phyloP scores from a whole-genome alignment of 2,329 filamentous ascomycete genomes.

The Stylonectria norvegica region DNA sequence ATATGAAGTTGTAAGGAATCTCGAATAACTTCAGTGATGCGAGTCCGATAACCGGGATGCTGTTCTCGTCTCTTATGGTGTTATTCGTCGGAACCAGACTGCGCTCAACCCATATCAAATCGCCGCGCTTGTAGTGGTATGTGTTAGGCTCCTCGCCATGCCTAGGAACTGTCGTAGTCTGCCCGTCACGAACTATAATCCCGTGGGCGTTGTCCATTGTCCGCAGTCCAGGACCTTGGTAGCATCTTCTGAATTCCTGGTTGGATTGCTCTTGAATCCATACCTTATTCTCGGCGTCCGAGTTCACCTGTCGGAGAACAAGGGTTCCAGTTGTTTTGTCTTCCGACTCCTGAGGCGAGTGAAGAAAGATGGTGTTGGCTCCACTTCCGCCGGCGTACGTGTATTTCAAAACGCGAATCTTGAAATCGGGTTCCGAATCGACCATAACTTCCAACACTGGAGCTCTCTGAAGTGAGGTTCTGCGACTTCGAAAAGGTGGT shows the following conservation, averaged over 20 bases:
- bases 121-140: slow-evolving; percentile 12
- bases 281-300: slow-evolving; percentile 13
- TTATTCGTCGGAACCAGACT: slow-evolving; percentile 6
- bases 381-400: slow-evolving; percentile 8
- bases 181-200: slow-evolving; percentile 15
- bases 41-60: slow-evolving; percentile 17
- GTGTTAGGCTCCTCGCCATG: slow-evolving; percentile 3
- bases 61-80: slow-evolving; percentile 5
- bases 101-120: slow-evolving; percentile 15
- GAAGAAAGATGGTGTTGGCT: slow-evolving; percentile 8
- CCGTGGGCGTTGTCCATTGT: slow-evolving; percentile 17
- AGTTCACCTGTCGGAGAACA: slow-evolving; percentile 16
- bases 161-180: slow-evolving; percentile 5
- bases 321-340: slow-evolving; percentile 3
- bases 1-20: slow-evolving; percentile 13
- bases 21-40: slow-evolving; percentile 11
- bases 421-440: slow-evolving; percentile 12
- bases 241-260: slow-evolving; percentile 6
- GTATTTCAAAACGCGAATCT: slow-evolving; percentile 15
- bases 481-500: not conserved
- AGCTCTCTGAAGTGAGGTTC: not conserved
- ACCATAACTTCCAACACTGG: slow-evolving; percentile 6
- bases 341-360: slow-evolving; percentile 10
- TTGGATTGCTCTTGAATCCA: slow-evolving; percentile 10
- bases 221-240: not conserved